Evolutionary conservation across 257 asterid genomes (phyloP).

Genomic region (Solanum rostratum): DNA sequence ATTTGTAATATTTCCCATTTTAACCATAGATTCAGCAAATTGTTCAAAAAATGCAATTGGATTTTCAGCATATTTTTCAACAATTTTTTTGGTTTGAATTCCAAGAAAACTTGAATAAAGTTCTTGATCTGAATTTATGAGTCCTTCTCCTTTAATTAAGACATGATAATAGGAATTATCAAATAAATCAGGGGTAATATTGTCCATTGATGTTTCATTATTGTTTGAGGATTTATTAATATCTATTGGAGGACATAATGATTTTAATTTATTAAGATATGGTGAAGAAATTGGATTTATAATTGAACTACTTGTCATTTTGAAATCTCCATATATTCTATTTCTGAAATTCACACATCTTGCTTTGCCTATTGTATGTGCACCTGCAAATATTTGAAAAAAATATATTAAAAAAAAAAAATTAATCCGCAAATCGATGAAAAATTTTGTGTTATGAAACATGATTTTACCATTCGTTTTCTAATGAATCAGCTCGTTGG

Average conservation of each 20-base stretch:
- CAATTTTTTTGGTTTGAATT: constrained; percentile 48
- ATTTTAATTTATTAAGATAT: constrained; percentile 39
- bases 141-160: constrained; percentile 54
- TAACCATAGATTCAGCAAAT: constrained; percentile 83
- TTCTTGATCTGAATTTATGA: constrained; percentile 65
- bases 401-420: background rate
- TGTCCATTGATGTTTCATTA: constrained; percentile 70
- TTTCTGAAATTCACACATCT: constrained; percentile 65
- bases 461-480: too few species aligned
- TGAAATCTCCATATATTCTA: constrained; percentile 65
- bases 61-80: constrained; percentile 51
- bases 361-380: constrained; percentile 92
- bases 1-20: constrained; percentile 65
- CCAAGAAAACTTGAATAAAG: constrained; percentile 65
- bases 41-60: constrained; percentile 68
- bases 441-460: too few species aligned
- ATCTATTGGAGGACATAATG: constrained; percentile 40
- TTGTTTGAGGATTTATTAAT: constrained; percentile 31
- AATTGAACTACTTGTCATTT: constrained; percentile 21
- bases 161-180: constrained; percentile 72
- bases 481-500: too few species aligned
- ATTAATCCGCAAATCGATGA: too few species aligned
- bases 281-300: constrained; percentile 29
- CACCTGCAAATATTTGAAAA: constrained; percentile 34
- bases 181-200: constrained; percentile 48